These are phyloP conservation scores for Blastomyces gilchristii DNA, from an alignment of 2,329 filamentous ascomycete species.

Conservation along the genomic window DNA sequence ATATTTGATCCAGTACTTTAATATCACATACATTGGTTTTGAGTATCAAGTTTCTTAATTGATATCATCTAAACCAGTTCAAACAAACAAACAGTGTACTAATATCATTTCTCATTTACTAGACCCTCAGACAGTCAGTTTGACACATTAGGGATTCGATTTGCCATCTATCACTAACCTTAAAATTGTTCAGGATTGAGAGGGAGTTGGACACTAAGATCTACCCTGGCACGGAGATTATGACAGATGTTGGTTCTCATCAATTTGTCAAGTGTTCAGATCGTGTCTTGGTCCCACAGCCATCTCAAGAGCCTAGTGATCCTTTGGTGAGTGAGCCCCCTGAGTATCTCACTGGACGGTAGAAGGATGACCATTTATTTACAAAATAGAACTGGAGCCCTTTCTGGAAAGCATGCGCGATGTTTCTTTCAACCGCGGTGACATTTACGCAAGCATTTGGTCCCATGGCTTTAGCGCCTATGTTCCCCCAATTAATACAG, in stretches of 20 bases:
- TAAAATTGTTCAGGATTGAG: conserved; percentile 33
- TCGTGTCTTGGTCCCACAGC: conserved; percentile 43
- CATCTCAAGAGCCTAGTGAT: conserved; percentile 38
- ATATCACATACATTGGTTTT: neutral
- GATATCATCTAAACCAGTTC: neutral
- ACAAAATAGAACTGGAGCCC: conserved; percentile 37
- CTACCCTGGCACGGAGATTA: conserved; percentile 50
- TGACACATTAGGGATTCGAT: neutral
- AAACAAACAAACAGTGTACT: neutral
- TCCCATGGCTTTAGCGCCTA: conserved; percentile 46
- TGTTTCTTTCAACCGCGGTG: conserved; percentile 37
- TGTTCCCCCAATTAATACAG: conserved; percentile 50
- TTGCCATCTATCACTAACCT: neutral
- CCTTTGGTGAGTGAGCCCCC: conserved; percentile 28
- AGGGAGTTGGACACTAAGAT: conserved; percentile 45
- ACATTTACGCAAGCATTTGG: conserved; percentile 47
- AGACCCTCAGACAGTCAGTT: conserved; percentile 21
- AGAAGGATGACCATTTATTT: neutral
- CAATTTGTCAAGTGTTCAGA: conserved; percentile 47
- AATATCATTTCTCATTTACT: neutral
- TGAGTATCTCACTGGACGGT: neutral
- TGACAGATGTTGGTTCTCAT: conserved; percentile 51
- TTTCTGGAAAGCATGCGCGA: conserved; percentile 41
- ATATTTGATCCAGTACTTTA: neutral
- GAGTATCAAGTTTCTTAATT: neutral